Percentiles rank a stretch among this genome's conserved stretches.
phyloP scores from a whole-genome alignment of 2,329 filamentous ascomycete species.

The Trichoderma hamatum region DNA sequence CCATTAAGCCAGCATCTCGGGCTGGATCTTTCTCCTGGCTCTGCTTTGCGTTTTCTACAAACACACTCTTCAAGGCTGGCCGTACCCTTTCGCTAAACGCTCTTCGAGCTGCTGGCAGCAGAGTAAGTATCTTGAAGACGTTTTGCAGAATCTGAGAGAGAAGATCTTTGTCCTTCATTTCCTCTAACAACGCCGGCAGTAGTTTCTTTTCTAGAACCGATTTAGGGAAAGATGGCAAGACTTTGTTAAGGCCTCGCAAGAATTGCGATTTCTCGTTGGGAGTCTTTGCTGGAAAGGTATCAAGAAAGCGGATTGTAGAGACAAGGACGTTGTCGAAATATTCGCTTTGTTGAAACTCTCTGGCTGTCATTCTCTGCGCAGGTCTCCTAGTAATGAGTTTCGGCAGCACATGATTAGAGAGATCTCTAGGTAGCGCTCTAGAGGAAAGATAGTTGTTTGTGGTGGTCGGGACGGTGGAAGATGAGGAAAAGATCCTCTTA shows the following conservation, averaged over 20 bases:
- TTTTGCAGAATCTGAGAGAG: constrained; percentile 86
- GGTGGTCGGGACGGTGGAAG: constrained; percentile 75
- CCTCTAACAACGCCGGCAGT: constrained; percentile 83
- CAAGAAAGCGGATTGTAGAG: constrained; percentile 93
- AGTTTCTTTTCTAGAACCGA: constrained; percentile 95
- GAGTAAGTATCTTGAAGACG: constrained; percentile 83
- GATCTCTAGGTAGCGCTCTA: constrained; percentile 75
- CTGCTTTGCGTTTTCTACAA: constrained; percentile 64
- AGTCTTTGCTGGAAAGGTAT: constrained; percentile 88
- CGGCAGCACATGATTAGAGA: constrained; percentile 76
- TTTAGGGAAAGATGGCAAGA: constrained; percentile 88
- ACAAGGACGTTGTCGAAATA: constrained; percentile 98
- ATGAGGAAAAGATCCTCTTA: constrained; percentile 78
- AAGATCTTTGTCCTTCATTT: constrained; percentile 89
- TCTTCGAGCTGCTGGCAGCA: constrained; percentile 75
- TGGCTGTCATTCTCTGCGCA: constrained; percentile 82
- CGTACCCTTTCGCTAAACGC: constrained; percentile 84
- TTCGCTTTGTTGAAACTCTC: constrained; percentile 90
- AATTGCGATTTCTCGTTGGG: constrained; percentile 89
- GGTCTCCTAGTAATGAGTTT: constrained; percentile 84
- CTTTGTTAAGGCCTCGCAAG: constrained; percentile 82
- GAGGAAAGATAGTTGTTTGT: constrained; percentile 85
- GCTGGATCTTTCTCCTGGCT: constrained; percentile 74
- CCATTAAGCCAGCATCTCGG: constrained; percentile 88
- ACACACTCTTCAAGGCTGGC: constrained; percentile 82